Conservation (phyloP, 2,329 filamentous ascomycete genomes). For the Drechslerella coelobrocha region DNA sequence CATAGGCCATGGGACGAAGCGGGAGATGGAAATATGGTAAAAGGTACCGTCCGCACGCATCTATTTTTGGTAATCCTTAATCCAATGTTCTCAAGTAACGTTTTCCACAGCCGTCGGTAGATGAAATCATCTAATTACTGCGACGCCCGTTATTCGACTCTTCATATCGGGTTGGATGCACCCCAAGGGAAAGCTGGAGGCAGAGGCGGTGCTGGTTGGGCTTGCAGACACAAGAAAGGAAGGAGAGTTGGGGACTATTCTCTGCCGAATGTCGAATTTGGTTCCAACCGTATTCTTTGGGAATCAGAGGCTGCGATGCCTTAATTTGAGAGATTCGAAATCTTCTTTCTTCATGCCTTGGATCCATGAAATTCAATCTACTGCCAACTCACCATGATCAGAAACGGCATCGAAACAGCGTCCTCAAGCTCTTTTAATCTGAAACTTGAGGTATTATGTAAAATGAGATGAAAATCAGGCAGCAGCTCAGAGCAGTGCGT, state of each 20-base stretch:
- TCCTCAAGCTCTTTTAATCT: constrained; percentile 34
- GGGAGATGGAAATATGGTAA: too few relatives aligned
- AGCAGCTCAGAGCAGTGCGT: constrained; percentile 16
- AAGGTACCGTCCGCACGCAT: neutral
- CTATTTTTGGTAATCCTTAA: neutral
- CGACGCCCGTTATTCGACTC: neutral
- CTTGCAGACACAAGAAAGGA: neutral
- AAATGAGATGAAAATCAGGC: constrained; percentile 49
- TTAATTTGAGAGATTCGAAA: neutral
- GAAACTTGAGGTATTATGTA: constrained; percentile 43
- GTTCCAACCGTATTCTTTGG: neutral
- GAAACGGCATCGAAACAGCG: constrained; percentile 24
- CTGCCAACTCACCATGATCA: constrained; percentile 24
- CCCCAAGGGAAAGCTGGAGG: neutral
- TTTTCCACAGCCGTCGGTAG: too few relatives aligned
- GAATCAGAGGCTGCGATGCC: neutral
- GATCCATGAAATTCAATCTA: neutral
- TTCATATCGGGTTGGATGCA: neutral
- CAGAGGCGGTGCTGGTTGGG: constrained; percentile 1
- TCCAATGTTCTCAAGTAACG: too few relatives aligned
- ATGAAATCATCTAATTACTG: neutral
- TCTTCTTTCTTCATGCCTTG: neutral
- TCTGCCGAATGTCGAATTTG: neutral
- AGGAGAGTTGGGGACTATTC: neutral
- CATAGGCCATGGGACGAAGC: too few relatives aligned